phyloP scores from a whole-genome alignment of 306 rosid species.

The Luffa acutangula region DNA sequence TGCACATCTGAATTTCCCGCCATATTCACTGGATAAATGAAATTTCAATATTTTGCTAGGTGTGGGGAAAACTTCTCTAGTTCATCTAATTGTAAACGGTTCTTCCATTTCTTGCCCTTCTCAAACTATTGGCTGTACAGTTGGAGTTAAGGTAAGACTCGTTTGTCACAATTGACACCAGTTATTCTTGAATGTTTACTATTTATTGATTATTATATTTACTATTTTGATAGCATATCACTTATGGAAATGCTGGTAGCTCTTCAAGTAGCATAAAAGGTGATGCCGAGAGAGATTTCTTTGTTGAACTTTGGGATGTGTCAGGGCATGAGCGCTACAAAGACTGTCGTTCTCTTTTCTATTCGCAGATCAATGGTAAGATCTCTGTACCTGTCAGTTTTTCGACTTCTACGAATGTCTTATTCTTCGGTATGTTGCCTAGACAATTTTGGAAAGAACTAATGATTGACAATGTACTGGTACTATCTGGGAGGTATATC shows the following conservation, averaged over 20 bases:
- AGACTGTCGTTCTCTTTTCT: slow-evolving; percentile 88
- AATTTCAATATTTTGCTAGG: slow-evolving; percentile 32
- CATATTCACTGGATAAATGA: neutral
- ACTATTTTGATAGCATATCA: slow-evolving; percentile 40
- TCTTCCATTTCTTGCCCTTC: slow-evolving; percentile 59
- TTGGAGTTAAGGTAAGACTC: slow-evolving; percentile 60
- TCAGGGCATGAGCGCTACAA: slow-evolving; percentile 95
- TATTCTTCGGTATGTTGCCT: neutral
- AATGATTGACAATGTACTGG: neutral
- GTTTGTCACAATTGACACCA: slow-evolving; percentile 6
- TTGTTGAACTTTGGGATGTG: slow-evolving; percentile 96
- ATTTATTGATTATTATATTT: slow-evolving; percentile 8
- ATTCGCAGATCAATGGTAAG: slow-evolving; percentile 87
- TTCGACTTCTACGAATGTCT: neutral
- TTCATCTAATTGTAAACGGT: slow-evolving; percentile 75
- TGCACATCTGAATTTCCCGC: neutral
- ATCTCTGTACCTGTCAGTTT: neutral
- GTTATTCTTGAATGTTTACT: slow-evolving; percentile 8
- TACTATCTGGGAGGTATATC: neutral
- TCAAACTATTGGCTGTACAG: slow-evolving; percentile 90
- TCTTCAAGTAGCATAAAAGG: slow-evolving; percentile 81
- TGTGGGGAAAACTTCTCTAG: slow-evolving; percentile 94
- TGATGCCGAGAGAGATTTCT: slow-evolving; percentile 84
- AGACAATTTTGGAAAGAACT: neutral
- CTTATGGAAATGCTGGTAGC: slow-evolving; percentile 73